These are phyloP conservation scores for Hamigera avellanea DNA, from an alignment of 495 filamentous ascomycete genomes.

Conservation along the genomic window DNA sequence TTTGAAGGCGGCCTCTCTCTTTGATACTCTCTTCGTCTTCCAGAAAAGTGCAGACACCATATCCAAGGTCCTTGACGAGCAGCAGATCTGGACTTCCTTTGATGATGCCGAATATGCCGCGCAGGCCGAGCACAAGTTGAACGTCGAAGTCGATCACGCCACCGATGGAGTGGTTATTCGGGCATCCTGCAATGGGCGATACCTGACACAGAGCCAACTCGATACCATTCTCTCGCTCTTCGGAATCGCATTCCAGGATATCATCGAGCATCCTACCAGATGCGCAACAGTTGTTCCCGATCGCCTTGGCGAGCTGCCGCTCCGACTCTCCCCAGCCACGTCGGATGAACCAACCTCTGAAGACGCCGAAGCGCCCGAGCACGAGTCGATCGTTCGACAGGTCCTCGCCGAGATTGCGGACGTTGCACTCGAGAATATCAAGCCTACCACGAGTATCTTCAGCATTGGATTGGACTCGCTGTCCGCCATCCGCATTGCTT, in stretches of 20 bases:
- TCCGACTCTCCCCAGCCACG: constrained; percentile 1
- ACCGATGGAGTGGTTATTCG: constrained; percentile 24
- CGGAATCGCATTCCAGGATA: constrained; percentile 30
- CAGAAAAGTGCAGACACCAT: constrained; percentile 36
- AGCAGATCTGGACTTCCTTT: constrained; percentile 42
- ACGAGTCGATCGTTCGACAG: constrained; percentile 43
- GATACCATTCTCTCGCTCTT: constrained; percentile 36
- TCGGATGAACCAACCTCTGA: background rate
- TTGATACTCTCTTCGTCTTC: constrained; percentile 82
- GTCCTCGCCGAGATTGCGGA: constrained; percentile 55
- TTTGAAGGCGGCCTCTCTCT: constrained; percentile 32
- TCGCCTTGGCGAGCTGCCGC: constrained; percentile 12
- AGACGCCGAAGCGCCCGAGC: constrained; percentile 1
- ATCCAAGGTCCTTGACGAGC: constrained; percentile 8
- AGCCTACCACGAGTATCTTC: constrained; percentile 58
- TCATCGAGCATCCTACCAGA: constrained; percentile 17
- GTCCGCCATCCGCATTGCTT: constrained; percentile 64
- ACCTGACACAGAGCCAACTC: constrained; percentile 22
- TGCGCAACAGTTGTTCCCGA: constrained; percentile 13
- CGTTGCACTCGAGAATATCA: constrained; percentile 47
- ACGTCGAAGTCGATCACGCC: constrained; percentile 14
- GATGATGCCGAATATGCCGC: constrained; percentile 55
- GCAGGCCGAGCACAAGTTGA: constrained; percentile 44
- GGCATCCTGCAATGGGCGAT: constrained; percentile 10
- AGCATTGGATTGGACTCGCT: constrained; percentile 86